A percentile compares a stretch with the other conserved stretches of the same genome.
These are phyloP conservation scores for Trichophyton simii DNA, from an alignment of 2,329 filamentous ascomycete species.

Conservation along the genomic window DNA sequence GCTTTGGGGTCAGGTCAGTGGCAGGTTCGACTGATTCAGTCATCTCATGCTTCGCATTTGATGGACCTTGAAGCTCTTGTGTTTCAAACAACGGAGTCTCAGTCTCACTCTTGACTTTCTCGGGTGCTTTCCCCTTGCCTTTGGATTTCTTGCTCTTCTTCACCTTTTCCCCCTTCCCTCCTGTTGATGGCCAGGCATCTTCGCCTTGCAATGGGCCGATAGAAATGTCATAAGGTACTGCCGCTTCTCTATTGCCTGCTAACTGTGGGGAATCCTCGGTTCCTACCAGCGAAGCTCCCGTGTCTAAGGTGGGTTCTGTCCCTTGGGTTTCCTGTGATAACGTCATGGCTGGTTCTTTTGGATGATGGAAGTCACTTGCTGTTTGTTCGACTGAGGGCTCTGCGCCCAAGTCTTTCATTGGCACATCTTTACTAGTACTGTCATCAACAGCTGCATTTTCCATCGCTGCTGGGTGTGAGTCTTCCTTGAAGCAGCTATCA, in stretches of 20 bases:
- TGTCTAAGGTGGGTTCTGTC: background rate
- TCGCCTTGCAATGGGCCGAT: background rate
- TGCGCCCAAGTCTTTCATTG: background rate
- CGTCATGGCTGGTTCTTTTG: background rate
- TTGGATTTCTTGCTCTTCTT: conserved; percentile 11
- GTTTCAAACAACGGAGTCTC: background rate
- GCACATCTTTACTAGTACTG: background rate
- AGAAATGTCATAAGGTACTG: background rate
- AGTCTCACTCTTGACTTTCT: background rate
- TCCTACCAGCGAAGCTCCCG: background rate
- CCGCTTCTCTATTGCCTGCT: background rate
- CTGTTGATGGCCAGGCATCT: background rate
- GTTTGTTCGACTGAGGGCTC: background rate
- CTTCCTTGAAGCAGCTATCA: background rate
- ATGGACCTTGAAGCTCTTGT: background rate
- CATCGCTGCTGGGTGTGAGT: background rate
- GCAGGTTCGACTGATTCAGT: background rate
- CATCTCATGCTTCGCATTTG: background rate
- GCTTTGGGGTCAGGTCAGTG: background rate
- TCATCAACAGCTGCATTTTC: background rate
- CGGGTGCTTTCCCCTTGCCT: background rate
- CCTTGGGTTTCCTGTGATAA: background rate
- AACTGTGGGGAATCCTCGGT: background rate
- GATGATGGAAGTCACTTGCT: background rate
- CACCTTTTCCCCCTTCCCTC: conserved; percentile 7